Evolutionary conservation across 2,329 filamentous ascomycete species (phyloP).

Genomic region (Aspergillus ruber): DNA sequence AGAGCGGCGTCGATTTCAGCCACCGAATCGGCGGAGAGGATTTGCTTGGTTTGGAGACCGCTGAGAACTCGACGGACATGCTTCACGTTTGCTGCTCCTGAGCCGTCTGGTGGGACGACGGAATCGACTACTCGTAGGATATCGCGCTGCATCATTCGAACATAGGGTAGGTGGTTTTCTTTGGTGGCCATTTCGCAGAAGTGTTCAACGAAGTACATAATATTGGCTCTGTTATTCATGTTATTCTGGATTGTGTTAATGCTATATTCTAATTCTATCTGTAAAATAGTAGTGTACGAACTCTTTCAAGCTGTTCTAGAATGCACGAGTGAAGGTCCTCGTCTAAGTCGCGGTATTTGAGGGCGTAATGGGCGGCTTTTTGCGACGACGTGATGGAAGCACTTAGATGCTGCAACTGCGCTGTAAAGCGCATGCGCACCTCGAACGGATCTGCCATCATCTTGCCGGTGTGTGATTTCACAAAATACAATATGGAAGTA

Average conservation of each 20-base stretch:
- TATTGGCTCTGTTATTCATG: conserved; percentile 96
- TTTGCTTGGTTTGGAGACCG: conserved; percentile 62
- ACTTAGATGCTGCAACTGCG: conserved; percentile 81
- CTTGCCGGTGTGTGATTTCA: conserved; percentile 11
- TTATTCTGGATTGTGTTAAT: conserved; percentile 57
- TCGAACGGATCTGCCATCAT: conserved; percentile 85
- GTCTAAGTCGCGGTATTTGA: conserved; percentile 89
- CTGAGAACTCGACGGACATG: conserved; percentile 77
- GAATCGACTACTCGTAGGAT: conserved; percentile 87
- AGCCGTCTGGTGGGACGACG: conserved; percentile 79
- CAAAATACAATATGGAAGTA: background rate
- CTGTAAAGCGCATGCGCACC: conserved; percentile 94
- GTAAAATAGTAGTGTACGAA: conserved; percentile 26
- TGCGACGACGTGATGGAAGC: conserved; percentile 82
- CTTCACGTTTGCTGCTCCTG: conserved; percentile 87
- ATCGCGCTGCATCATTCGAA: conserved; percentile 91
- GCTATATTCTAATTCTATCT: background rate
- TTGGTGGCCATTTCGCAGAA: conserved; percentile 80
- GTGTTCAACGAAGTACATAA: conserved; percentile 98
- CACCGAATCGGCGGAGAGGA: conserved; percentile 69
- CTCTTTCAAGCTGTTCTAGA: conserved; percentile 84
- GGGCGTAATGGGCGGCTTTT: conserved; percentile 89
- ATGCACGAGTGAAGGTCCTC: conserved; percentile 98
- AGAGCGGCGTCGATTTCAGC: conserved; percentile 76
- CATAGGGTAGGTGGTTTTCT: conserved; percentile 71